Conservation (phyloP, 345 rosid genomes). For the Populus euphratica region DNA sequence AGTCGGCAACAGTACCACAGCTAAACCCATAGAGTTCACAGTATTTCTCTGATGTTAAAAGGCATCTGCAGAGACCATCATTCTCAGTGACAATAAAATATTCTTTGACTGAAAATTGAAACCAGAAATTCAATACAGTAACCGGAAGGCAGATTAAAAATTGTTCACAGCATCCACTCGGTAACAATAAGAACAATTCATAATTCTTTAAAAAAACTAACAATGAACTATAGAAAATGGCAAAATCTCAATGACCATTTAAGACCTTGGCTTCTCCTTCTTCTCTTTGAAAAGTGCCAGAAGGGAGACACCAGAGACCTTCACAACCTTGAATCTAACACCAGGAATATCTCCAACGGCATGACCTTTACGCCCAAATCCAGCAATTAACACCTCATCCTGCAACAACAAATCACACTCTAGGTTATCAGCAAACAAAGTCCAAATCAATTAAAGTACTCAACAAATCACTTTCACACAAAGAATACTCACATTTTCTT, state of each 20-base stretch:
- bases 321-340: slow-evolving; percentile 82
- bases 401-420: background rate
- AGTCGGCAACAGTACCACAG: no score
- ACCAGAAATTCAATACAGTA: slow-evolving; percentile 4
- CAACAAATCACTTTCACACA: slow-evolving; percentile 35
- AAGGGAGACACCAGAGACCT: slow-evolving; percentile 82
- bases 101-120: background rate
- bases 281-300: slow-evolving; percentile 78
- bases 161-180: slow-evolving; percentile 8
- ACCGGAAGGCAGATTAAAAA: background rate
- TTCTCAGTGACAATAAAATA: background rate
- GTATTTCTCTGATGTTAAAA: no score
- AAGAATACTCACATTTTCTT: slow-evolving; percentile 79
- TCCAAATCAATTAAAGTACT: slow-evolving; percentile 13
- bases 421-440: slow-evolving; percentile 11
- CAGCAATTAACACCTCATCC: slow-evolving; percentile 81
- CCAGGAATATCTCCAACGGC: slow-evolving; percentile 91
- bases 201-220: background rate
- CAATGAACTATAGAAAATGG: background rate
- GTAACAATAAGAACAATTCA: background rate
- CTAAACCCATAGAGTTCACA: no score
- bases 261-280: slow-evolving; percentile 73
- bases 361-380: slow-evolving; percentile 80
- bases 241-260: background rate
- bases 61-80: background rate